These are phyloP conservation scores for Musa itinerans DNA, from an alignment of 176 grass and related monocot species.

Conservation along the genomic window DNA sequence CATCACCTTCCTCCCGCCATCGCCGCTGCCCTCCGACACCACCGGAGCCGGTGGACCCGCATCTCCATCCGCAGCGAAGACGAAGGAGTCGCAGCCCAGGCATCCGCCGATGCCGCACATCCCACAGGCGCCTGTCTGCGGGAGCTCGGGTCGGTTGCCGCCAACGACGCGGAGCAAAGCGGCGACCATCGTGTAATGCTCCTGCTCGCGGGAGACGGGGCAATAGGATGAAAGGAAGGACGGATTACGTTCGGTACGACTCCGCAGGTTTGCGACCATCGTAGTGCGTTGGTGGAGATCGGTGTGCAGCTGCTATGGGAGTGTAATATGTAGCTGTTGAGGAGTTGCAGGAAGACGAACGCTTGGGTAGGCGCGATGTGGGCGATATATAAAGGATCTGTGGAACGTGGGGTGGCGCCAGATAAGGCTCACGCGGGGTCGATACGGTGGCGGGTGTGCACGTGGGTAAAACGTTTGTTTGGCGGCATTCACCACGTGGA, in stretches of 20 bases:
- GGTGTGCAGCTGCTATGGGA: too few species aligned
- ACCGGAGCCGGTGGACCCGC: not conserved
- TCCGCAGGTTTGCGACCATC: not conserved
- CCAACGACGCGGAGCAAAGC: not conserved
- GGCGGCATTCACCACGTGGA: too few species aligned
- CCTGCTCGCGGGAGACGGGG: not conserved
- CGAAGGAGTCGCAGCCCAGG: conserved; percentile 26
- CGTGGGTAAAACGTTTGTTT: too few species aligned
- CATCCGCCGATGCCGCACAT: conserved; percentile 43
- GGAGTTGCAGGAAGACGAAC: too few species aligned
- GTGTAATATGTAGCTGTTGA: too few species aligned
- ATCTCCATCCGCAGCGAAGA: not conserved
- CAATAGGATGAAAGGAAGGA: not conserved
- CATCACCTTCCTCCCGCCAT: not conserved
- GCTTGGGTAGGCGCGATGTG: too few species aligned
- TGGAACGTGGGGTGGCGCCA: too few species aligned
- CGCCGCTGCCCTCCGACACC: conserved; percentile 18
- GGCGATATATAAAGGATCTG: too few species aligned
- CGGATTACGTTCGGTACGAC: not conserved
- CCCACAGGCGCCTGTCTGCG: conserved; percentile 16
- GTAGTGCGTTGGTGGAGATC: not conserved
- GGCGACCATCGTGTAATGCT: conserved; percentile 6
- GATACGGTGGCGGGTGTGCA: too few species aligned
- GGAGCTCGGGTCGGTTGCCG: not conserved
- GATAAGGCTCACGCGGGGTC: too few species aligned